A percentile compares a stretch with the other conserved stretches of the same genome.
Conservation (phyloP, 805 yeast genomes). For the Metschnikowia lochheadii region DNA sequence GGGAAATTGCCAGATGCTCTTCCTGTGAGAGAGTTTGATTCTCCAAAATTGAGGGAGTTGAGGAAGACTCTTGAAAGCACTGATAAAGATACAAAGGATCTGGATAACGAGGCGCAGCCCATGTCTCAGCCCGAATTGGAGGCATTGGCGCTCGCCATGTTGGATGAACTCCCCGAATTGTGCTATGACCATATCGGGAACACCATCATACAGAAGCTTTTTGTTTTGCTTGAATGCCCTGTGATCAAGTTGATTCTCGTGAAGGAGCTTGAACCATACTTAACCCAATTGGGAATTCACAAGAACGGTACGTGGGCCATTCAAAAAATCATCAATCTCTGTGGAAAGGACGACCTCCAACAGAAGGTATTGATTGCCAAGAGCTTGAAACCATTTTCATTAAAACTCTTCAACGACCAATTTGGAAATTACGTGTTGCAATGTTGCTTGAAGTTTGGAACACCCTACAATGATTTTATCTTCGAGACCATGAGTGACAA, state of each 20-base stretch:
- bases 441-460: slow-evolving; percentile 85
- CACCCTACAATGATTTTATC: slow-evolving; percentile 86
- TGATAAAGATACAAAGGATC: slow-evolving; percentile 19
- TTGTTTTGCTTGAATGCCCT: slow-evolving; percentile 61
- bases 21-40: slow-evolving; percentile 70
- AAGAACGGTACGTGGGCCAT: slow-evolving; percentile 99
- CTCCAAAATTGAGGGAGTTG: slow-evolving; percentile 82
- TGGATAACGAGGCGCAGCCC: slow-evolving; percentile 2
- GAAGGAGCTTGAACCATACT: slow-evolving; percentile 66
- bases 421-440: slow-evolving; percentile 96
- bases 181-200: slow-evolving; percentile 93
- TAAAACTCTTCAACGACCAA: slow-evolving; percentile 86
- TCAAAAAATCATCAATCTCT: slow-evolving; percentile 80
- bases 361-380: slow-evolving; percentile 59
- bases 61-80: slow-evolving; percentile 52
- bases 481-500: slow-evolving; percentile 76
- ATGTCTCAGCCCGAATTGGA: slow-evolving; percentile 71
- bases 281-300: slow-evolving; percentile 91
- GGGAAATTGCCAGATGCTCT: slow-evolving; percentile 78
- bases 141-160: slow-evolving; percentile 76
- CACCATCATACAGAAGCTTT: slow-evolving; percentile 89
- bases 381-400: slow-evolving; percentile 74
- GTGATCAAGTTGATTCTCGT: slow-evolving; percentile 77
- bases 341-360: slow-evolving; percentile 40
- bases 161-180: slow-evolving; percentile 83